phyloP scores from a whole-genome alignment of 1,139 yeast species.

The Nadsonia starkeyi-henricii region DNA sequence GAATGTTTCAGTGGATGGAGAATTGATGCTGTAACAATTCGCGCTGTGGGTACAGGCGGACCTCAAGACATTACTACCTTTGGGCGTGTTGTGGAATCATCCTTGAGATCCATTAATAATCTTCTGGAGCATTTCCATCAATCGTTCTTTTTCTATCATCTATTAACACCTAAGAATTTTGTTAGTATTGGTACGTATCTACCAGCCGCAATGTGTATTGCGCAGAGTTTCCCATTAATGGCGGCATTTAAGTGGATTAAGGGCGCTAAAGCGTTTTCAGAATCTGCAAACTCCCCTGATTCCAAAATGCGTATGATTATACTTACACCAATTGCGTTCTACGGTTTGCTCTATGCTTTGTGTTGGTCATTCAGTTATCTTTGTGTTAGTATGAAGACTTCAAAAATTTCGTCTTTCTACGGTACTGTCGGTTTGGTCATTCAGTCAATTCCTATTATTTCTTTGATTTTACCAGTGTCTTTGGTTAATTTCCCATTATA shows the following conservation, averaged over 20 bases:
- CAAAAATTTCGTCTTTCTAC: slow-evolving; percentile 7
- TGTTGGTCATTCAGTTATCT: slow-evolving; percentile 9
- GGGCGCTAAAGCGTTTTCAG: slow-evolving; percentile 9
- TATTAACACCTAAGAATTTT: slow-evolving; percentile 65
- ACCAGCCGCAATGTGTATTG: slow-evolving; percentile 69
- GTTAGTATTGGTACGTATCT: slow-evolving; percentile 90
- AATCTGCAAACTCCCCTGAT: slow-evolving; percentile 5
- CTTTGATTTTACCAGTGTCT: slow-evolving; percentile 5
- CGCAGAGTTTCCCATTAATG: slow-evolving; percentile 57
- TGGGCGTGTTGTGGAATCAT: slow-evolving; percentile 80
- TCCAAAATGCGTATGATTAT: slow-evolving; percentile 10
- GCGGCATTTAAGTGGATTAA: slow-evolving; percentile 48
- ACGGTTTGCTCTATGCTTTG: slow-evolving; percentile 12
- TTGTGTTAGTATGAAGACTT: slow-evolving; percentile 8
- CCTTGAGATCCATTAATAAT: slow-evolving; percentile 81
- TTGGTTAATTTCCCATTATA: slow-evolving; percentile 1
- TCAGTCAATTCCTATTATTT: slow-evolving; percentile 5
- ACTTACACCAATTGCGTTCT: slow-evolving; percentile 11
- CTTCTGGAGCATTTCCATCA: slow-evolving; percentile 92
- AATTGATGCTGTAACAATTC: slow-evolving; percentile 75
- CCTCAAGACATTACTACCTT: slow-evolving; percentile 74
- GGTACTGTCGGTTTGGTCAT: slow-evolving; percentile 8
- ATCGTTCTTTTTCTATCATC: slow-evolving; percentile 82
- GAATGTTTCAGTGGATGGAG: slow-evolving; percentile 96
- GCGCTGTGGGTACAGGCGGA: slow-evolving; percentile 47